Percentiles rank a stretch among this genome's conserved stretches.
Evolutionary conservation across 2,329 filamentous ascomycete genomes (phyloP).

Genomic region (Pseudogymnoascus sp.): DNA sequence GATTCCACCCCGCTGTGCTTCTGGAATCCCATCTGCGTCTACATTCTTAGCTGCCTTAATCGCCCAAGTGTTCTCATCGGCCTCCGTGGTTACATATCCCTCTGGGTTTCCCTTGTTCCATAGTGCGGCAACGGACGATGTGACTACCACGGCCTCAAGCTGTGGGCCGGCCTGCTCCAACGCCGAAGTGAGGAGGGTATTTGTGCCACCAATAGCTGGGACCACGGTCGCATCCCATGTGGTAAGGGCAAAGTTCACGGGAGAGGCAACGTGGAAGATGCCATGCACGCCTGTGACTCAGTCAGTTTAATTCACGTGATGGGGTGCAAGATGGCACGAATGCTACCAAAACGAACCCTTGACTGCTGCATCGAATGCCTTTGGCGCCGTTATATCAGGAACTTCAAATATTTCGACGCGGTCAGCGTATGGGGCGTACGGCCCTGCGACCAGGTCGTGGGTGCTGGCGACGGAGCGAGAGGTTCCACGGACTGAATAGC

Average conservation of each 20-base stretch:
- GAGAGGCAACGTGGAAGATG: conserved; percentile 27
- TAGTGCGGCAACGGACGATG: not conserved
- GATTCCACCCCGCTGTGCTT: not conserved
- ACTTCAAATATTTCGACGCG: conserved; percentile 24
- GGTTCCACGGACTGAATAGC: conserved; percentile 27
- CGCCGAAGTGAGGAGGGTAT: not conserved
- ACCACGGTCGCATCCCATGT: conserved; percentile 26
- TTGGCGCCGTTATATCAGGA: conserved; percentile 23
- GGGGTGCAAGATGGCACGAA: not conserved
- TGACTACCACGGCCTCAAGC: not conserved
- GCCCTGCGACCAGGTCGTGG: conserved; percentile 21
- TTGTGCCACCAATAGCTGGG: not conserved
- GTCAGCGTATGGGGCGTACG: conserved; percentile 22
- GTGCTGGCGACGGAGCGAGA: conserved; percentile 21
- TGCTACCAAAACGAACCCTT: conserved; percentile 17
- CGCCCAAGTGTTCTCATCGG: not conserved
- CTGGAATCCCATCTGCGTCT: not conserved
- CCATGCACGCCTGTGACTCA: conserved; percentile 21
- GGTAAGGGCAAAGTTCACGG: conserved; percentile 25
- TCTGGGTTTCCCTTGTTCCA: not conserved
- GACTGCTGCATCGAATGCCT: conserved; percentile 24
- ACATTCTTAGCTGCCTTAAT: not conserved
- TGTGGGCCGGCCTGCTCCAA: not conserved
- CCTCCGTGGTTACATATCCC: not conserved
- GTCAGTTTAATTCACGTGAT: not conserved